These are phyloP conservation scores for Sporothrix schenckii DNA, from an alignment of 2,329 filamentous ascomycete genomes.

Conservation along the genomic window DNA sequence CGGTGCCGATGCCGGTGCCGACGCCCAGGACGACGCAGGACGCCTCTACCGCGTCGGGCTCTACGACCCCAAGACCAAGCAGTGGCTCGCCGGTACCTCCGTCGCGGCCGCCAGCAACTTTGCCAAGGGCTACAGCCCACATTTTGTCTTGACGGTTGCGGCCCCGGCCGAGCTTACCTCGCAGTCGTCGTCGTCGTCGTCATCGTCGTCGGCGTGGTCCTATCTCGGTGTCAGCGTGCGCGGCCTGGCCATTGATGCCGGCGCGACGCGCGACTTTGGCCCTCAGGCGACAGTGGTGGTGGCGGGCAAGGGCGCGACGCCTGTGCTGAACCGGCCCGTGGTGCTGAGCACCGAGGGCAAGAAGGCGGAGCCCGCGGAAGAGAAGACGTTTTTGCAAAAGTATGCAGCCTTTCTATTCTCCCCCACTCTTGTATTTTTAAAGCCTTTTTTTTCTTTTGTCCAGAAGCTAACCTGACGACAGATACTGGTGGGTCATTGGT, in stretches of 20 bases:
- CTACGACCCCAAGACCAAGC: slow-evolving; percentile 52
- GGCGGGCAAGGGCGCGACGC: slow-evolving; percentile 55
- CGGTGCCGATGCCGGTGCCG: slow-evolving; percentile 39
- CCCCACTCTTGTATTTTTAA: not conserved
- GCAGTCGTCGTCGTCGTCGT: not conserved
- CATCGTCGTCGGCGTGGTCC: slow-evolving; percentile 28
- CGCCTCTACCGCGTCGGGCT: slow-evolving; percentile 61
- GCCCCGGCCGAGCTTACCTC: not conserved
- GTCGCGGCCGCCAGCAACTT: slow-evolving; percentile 61
- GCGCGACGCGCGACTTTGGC: slow-evolving; percentile 66
- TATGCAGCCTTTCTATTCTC: slow-evolving; percentile 33
- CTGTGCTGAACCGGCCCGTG: slow-evolving; percentile 65
- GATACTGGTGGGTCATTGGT: slow-evolving; percentile 69
- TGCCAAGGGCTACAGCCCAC: slow-evolving; percentile 62
- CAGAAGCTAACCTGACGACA: slow-evolving; percentile 40
- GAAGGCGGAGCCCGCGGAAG: slow-evolving; percentile 55
- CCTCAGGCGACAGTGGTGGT: slow-evolving; percentile 59
- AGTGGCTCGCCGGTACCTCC: slow-evolving; percentile 60
- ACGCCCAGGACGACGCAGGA: slow-evolving; percentile 46
- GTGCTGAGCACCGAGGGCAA: slow-evolving; percentile 63
- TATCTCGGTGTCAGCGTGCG: slow-evolving; percentile 56
- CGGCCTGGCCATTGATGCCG: slow-evolving; percentile 64
- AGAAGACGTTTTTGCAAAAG: slow-evolving; percentile 70
- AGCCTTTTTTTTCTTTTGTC: not conserved
- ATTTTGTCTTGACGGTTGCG: slow-evolving; percentile 58